Base-by-base conservation (phyloP, 2,329 filamentous ascomycete genomes). In the Dactylellina cionopaga region DNA sequence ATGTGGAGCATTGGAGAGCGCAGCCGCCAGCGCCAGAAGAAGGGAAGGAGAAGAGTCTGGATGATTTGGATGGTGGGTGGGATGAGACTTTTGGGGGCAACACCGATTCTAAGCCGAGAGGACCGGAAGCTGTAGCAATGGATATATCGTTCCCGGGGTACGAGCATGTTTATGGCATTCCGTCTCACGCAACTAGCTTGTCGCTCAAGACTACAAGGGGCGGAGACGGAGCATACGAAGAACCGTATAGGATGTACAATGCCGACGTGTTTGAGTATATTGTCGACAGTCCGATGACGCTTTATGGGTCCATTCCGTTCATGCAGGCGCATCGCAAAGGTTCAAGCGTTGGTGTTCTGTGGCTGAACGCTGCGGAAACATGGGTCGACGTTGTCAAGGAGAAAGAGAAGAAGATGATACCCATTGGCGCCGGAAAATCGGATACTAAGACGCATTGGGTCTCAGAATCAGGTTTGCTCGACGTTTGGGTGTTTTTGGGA, bases 211-310 rank as follows among this genome's bases (percentile, higher is more conserved):
- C 96, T 80, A 99, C 95, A 10, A 89, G 92, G 59, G 95, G 94
- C 56, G 92, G 92, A 22, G 87, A 92, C 17, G 92, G 91, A 73
- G 91, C 92, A 77, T 92, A 95, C 80, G 84, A 86, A 7, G 92
- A 99, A 74, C 95, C 95, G 0, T 99, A 99, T 82, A 88, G 95
- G 35, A 82, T 99, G 80, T 97, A 97, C 83, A 99, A 99, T 80
- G 87, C 92, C 29, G 95, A 99, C 80, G 95, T 99, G 9, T 99
- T 99, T 77, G 95, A 99, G 82, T 99, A 99, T 80, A 89, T 96
- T 77, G 86, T 97, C 77, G 91, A 98, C 81, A 98, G 92, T 80
- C 93, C 95, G 0, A 99, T 99, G 95, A 98, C 95, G 0, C 85
- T 99, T 1, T 99, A 99, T 78, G 95, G 95, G n/a, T 84, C 92